These are phyloP conservation scores for Candida ovalis DNA, from an alignment of 805 yeast species.

Conservation along the genomic window DNA sequence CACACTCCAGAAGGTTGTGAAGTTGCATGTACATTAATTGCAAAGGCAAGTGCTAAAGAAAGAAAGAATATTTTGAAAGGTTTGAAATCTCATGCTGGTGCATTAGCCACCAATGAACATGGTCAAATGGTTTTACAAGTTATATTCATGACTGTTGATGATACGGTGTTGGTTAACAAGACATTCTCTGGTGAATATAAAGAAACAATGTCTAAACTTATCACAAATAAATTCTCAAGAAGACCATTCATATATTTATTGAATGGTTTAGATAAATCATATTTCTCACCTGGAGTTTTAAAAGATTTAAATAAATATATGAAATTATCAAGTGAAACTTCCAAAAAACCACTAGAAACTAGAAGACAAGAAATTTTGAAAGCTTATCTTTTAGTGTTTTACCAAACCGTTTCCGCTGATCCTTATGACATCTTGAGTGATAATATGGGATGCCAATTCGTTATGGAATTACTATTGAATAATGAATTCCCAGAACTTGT, in stretches of 20 bases:
- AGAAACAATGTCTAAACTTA: conserved; percentile 48
- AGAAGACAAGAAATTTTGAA: conserved; percentile 69
- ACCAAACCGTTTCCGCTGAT: conserved; percentile 48
- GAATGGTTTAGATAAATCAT: conserved; percentile 75
- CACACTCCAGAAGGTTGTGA: conserved; percentile 94
- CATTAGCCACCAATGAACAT: conserved; percentile 75
- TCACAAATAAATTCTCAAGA: conserved; percentile 74
- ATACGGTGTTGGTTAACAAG: conserved; percentile 78
- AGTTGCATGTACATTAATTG: conserved; percentile 78
- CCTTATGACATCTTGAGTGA: conserved; percentile 55
- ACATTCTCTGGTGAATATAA: conserved; percentile 61
- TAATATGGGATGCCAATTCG: conserved; percentile 79
- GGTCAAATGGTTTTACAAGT: conserved; percentile 82
- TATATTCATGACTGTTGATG: conserved; percentile 84
- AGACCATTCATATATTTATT: conserved; percentile 83
- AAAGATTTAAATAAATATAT: conserved; percentile 59
- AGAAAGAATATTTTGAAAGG: conserved; percentile 73
- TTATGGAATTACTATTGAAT: conserved; percentile 68
- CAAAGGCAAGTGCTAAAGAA: conserved; percentile 87
- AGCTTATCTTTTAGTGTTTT: conserved; percentile 62
- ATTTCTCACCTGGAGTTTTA: conserved; percentile 66
- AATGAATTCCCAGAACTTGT: conserved; percentile 32
- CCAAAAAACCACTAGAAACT: conserved; percentile 78
- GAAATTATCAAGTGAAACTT: conserved; percentile 59
- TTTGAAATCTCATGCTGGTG: conserved; percentile 71